Evolutionary conservation across 2,329 filamentous ascomycete genomes (phyloP).

Genomic region (Fusarium ambrosium): DNA sequence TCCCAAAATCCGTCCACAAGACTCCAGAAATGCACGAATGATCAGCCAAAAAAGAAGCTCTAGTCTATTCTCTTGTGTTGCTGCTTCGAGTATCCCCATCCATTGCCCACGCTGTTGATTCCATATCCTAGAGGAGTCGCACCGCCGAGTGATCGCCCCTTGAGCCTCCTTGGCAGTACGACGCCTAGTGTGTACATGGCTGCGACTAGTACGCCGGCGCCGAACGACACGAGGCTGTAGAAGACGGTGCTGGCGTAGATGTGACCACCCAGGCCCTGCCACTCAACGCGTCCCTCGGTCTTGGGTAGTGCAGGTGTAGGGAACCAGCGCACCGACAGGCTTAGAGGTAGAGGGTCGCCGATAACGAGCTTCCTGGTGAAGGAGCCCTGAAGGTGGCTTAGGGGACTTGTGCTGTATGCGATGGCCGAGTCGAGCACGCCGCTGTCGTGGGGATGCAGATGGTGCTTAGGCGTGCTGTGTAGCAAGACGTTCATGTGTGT

Average conservation of each 20-base stretch:
- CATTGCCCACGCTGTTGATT: constrained; percentile 66
- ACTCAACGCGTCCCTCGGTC: constrained; percentile 74
- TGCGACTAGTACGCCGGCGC: constrained; percentile 66
- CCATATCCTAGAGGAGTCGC: constrained; percentile 71
- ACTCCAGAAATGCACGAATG: constrained; percentile 43
- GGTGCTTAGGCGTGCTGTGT: constrained; percentile 75
- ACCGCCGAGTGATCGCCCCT: constrained; percentile 65
- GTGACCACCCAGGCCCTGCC: constrained; percentile 74
- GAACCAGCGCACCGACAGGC: constrained; percentile 89
- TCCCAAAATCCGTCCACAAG: constrained; percentile 25
- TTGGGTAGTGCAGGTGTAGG: constrained; percentile 78
- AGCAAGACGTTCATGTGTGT: constrained; percentile 91
- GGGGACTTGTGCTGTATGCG: constrained; percentile 85
- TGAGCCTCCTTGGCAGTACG: constrained; percentile 67
- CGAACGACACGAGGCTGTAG: constrained; percentile 71
- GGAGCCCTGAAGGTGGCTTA: constrained; percentile 69
- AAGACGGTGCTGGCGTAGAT: constrained; percentile 74
- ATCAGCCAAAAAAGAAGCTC: not conserved
- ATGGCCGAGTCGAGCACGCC: constrained; percentile 89
- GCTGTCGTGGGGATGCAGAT: constrained; percentile 73
- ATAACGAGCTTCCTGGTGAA: constrained; percentile 80
- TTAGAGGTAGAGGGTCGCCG: constrained; percentile 84
- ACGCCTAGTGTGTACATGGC: constrained; percentile 73
- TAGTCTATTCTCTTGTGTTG: constrained; percentile 65
- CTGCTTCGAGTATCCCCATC: constrained; percentile 64